phyloP scores from a whole-genome alignment of 2,329 filamentous ascomycete species.

The Hypoxylon sp. region DNA sequence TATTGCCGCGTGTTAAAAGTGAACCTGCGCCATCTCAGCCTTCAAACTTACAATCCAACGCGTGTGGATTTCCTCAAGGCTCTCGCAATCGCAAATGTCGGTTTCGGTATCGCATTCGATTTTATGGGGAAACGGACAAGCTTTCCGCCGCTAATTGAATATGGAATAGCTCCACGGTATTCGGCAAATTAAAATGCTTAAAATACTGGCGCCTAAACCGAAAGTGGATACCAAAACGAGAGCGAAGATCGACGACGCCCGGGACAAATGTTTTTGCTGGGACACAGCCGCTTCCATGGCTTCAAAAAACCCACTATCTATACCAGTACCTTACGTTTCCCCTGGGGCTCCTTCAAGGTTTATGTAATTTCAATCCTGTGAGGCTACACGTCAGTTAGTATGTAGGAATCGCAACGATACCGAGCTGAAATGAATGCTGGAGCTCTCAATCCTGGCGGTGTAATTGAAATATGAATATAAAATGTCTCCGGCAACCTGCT shows the following conservation, averaged over 20 bases:
- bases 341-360: not conserved
- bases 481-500: conserved; percentile 19
- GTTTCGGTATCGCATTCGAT: conserved; percentile 15
- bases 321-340: not conserved
- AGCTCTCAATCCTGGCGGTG: not conserved
- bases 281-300: conserved; percentile 18
- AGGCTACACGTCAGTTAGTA: not conserved
- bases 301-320: not conserved
- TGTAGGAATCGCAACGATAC: not conserved
- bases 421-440: not conserved
- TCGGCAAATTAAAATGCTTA: not conserved
- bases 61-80: not conserved
- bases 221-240: conserved; percentile 6
- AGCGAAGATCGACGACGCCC: not conserved
- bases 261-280: not conserved
- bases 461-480: conserved; percentile 22
- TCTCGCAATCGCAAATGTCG: not conserved
- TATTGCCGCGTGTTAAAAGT: not conserved
- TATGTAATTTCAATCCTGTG: conserved; percentile 7
- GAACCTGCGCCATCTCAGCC: conserved; percentile 12
- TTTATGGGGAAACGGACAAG: not conserved
- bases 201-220: not conserved
- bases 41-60: not conserved
- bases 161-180: not conserved
- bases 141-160: not conserved